Percentiles rank a stretch among this genome's conserved stretches.
These are phyloP conservation scores for Amborella trichopoda DNA, from an alignment of 164 flowering plant species.

Conservation along the genomic window DNA sequence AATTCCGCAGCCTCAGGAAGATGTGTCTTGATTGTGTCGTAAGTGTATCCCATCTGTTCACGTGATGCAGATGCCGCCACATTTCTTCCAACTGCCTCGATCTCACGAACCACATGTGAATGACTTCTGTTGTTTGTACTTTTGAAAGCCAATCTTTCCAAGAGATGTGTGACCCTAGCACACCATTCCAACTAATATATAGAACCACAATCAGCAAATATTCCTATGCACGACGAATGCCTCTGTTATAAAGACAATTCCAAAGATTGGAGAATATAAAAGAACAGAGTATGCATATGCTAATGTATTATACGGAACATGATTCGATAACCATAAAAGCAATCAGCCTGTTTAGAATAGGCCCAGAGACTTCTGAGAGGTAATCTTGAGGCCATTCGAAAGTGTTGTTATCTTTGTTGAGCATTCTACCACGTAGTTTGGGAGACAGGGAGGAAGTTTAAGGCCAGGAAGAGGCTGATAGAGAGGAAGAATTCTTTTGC, in stretches of 20 bases:
- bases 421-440: slow-evolving; percentile 65
- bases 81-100: slow-evolving; percentile 73
- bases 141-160: slow-evolving; percentile 78
- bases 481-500: slow-evolving; percentile 51
- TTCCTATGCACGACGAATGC: slow-evolving; percentile 56
- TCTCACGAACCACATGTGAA: slow-evolving; percentile 61
- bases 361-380: slow-evolving; percentile 71
- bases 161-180: slow-evolving; percentile 51
- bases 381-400: slow-evolving; percentile 72
- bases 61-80: slow-evolving; percentile 54
- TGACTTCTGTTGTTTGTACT: slow-evolving; percentile 62
- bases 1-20: slow-evolving; percentile 79
- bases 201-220: slow-evolving; percentile 65
- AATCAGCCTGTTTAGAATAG: background rate
- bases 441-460: slow-evolving; percentile 50
- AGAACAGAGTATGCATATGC: no score
- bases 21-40: slow-evolving; percentile 71
- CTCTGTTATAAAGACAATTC: slow-evolving; percentile 18
- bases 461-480: slow-evolving; percentile 61
- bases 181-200: slow-evolving; percentile 41
- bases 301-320: no score
- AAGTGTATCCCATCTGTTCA: slow-evolving; percentile 34
- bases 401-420: slow-evolving; percentile 76
- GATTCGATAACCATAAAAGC: background rate
- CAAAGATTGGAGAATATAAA: no score